These are phyloP conservation scores for Boletus huronensis DNA, from an alignment of 768 basidiomycete genomes.

Conservation along the genomic window DNA sequence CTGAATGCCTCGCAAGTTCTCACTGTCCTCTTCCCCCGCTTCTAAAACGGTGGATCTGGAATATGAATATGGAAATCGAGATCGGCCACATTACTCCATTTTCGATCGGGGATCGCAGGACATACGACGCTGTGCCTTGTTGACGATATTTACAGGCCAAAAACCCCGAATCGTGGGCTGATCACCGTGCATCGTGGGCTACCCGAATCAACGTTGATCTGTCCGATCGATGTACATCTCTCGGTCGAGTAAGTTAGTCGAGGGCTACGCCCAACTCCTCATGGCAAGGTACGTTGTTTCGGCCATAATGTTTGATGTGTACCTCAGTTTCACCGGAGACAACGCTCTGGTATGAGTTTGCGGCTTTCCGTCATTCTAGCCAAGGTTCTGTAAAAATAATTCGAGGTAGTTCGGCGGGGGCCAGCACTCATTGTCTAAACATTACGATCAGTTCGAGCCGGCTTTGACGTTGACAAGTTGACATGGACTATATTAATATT, in stretches of 20 bases:
- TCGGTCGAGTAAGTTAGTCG: not conserved
- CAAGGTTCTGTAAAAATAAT: slow-evolving; percentile 1
- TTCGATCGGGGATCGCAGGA: not conserved
- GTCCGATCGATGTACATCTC: not conserved
- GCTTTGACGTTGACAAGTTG: not conserved
- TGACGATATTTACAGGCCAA: not conserved
- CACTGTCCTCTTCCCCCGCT: not conserved
- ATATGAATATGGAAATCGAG: not conserved
- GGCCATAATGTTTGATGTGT: no score
- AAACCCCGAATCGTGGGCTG: no score
- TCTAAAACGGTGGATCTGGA: not conserved
- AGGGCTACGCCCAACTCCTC: no score
- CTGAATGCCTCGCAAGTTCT: not conserved
- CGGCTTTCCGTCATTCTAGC: not conserved
- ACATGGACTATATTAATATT: not conserved
- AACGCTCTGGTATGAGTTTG: not conserved
- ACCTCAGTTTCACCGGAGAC: no score
- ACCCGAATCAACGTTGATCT: not conserved
- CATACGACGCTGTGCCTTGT: not conserved
- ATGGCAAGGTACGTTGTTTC: no score
- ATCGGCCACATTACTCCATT: not conserved
- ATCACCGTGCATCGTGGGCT: not conserved
- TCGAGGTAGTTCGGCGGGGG: not conserved
- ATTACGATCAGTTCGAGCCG: not conserved
- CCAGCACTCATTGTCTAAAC: no score